These are phyloP conservation scores for Pichia insulana DNA, from an alignment of 805 yeast species.

Conservation along the genomic window DNA sequence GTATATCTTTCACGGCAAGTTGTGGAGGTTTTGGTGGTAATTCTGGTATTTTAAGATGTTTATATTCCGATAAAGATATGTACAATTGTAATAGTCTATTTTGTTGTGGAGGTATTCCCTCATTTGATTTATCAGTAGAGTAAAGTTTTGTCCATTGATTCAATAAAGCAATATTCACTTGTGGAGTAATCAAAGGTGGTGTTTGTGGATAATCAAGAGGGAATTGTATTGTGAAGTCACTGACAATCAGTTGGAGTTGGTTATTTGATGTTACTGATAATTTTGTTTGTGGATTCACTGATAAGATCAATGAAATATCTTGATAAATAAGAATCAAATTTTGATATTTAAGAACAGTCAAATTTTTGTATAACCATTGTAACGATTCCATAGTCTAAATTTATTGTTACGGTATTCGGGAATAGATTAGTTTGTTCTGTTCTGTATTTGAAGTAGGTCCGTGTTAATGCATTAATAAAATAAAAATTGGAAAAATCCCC, in stretches of 20 bases:
- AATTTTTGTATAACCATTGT: slow-evolving; percentile 51
- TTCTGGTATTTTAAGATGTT: slow-evolving; percentile 15
- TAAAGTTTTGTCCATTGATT: not conserved
- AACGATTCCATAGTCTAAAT: not conserved
- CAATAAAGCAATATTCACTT: not conserved
- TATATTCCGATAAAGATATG: not conserved
- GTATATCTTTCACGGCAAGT: no score
- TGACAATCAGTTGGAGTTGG: slow-evolving; percentile 31
- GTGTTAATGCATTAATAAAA: no score
- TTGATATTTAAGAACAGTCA: slow-evolving; percentile 31
- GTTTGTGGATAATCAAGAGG: not conserved
- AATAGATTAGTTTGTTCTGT: no score
- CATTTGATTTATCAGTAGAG: not conserved
- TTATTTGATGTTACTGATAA: slow-evolving; percentile 48
- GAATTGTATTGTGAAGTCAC: slow-evolving; percentile 51
- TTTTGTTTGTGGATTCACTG: slow-evolving; percentile 41
- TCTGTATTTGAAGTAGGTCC: no score
- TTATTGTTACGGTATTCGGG: no score
- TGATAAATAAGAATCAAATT: slow-evolving; percentile 52
- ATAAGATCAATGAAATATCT: slow-evolving; percentile 51
- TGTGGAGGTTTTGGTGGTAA: slow-evolving; percentile 26
- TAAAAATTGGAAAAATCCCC: no score
- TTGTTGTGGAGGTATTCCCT: slow-evolving; percentile 24
- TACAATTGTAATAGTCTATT: not conserved
- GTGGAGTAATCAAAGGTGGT: not conserved